Evolutionary conservation across 148 eudicot species (phyloP), one percentile per base, ranked within the genome.

Genomic region (Chenopodium berlandieri): DNA sequence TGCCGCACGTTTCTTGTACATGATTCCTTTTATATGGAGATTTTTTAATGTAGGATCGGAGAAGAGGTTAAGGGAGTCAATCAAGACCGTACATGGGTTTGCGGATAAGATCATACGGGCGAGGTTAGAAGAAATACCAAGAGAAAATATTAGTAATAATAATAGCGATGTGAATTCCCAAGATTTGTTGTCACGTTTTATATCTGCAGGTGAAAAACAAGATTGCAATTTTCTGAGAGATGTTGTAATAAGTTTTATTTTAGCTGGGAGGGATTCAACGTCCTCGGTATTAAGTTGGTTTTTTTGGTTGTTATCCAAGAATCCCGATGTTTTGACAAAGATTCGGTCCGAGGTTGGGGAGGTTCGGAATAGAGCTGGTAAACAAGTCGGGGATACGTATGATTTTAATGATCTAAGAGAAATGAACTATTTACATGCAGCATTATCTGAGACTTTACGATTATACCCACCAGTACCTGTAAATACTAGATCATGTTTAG

Each of bases 251-350:
- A 93, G 92, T 48, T 88, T 93, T 77, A 90, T 93, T 32, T 34
- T 93, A 47, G 94, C 94, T 1, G 97, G 97, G 9, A 84, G 89
- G 4, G 94, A 93, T 77, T 86, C 94, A 1, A 93, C 93, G 0
- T 91, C 94, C 5, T 85, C 91, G 0, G 93, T 88, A 4, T 83
- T 91, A 34, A 87, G 86, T 34, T 92, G 94, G 94, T 90, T 92
- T 80, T 91, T 92, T 69, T 92, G 94, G 47, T 22, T 75, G 31
- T 30, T 93, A 14, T 83, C 93, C 0, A 69, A 78, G 1, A 81
- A 86, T 19, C 89, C 89, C 1, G 56, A 79, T 4, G 86, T 88
- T 0, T 71, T 83, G 23, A 71, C 52, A 22, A 89, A 84, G 52
- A 89, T 92, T 22, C 87, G 90, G 4, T 22, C 82, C 11, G 93